Base-by-base conservation (phyloP, 306 rosid genomes). In the Prunus armeniaca region DNA sequence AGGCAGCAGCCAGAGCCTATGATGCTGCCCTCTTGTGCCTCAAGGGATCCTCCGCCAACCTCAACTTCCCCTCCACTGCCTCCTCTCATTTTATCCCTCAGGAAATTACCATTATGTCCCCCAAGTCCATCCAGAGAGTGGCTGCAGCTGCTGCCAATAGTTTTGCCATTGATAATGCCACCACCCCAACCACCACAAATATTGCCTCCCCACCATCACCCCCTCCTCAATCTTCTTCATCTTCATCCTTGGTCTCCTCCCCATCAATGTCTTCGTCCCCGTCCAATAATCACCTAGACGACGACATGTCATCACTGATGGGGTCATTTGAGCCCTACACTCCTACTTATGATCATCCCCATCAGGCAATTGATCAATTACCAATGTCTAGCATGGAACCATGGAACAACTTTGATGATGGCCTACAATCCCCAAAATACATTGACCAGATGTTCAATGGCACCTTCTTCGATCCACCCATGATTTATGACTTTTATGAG, bases 1-100 rank as follows among this genome's bases (percentile, higher is more conserved):
- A 96, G 66, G 99, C 99, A 1, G 99, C 99, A 10, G 99, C 99
- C 0, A 87, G 99, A 83, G 99, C 99, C 76, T 96, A 96, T 73
- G 98, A 96, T 84, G 98, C 98, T 64, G 99, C 99, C 72, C 93
- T 96, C 80, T 19, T 92, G 1, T 96, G 99, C 78, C 98, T 96
- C 9, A 92, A 88, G 79, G 98, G 97, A 74, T 85, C 99, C n/a
- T 85, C 96, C 2, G 97, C 96, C 60, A 91, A 77, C 78, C 85
- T 96, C 79, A 95, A 95, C 73, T 95, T 95, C 71, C 99, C 98
- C 9, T 76, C 63, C 55, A 73, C 64, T 41, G 61, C 87, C 45
- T 61, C 57, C 3, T 75, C 88, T 2, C 80, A 69, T 3, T 76
- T 71, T 51, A 63, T 85, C 73, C 87, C 88, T 60, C 83, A 80